A percentile compares a stretch with the other conserved stretches of the same genome.
These are phyloP conservation scores for Bryum argenteum DNA, from an alignment of 225 moss, liverwort and hornwort genomes.

Conservation along the genomic window DNA sequence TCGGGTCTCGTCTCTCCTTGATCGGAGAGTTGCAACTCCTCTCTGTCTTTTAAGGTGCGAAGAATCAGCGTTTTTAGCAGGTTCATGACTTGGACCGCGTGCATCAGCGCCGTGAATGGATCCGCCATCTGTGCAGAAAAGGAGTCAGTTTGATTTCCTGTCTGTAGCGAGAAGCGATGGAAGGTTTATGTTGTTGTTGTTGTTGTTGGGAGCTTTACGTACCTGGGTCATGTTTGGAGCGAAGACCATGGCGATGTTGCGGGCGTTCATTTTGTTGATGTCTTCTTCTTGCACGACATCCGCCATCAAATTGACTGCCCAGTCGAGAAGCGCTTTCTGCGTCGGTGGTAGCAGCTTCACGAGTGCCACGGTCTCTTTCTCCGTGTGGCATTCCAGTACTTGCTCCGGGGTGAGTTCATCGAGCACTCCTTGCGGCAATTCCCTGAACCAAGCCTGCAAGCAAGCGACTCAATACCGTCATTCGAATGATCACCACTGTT, in stretches of 20 bases:
- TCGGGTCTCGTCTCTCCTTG: constrained; percentile 57
- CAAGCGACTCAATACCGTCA: background rate
- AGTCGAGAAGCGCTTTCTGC: constrained; percentile 94
- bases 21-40: constrained; percentile 62
- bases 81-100: constrained; percentile 99
- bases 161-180: background rate
- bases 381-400: constrained; percentile 87
- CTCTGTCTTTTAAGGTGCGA: constrained; percentile 77
- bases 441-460: constrained; percentile 94
- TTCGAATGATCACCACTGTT: background rate
- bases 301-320: constrained; percentile 98
- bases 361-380: constrained; percentile 82
- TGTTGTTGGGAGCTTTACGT: too few species aligned
- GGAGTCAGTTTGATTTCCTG: background rate
- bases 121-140: constrained; percentile 80
- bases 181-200: too few species aligned
- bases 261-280: constrained; percentile 96
- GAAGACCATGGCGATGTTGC: constrained; percentile 99
- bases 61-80: constrained; percentile 85
- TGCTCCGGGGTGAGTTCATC: constrained; percentile 89
- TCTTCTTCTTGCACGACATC: constrained; percentile 95
- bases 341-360: constrained; percentile 86
- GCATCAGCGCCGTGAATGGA: constrained; percentile 94
- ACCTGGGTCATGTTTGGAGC: constrained; percentile 99
- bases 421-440: constrained; percentile 86